These are phyloP conservation scores for Pelargonium fulgidum DNA, from an alignment of 441 rosid genomes.

Conservation along the genomic window DNA sequence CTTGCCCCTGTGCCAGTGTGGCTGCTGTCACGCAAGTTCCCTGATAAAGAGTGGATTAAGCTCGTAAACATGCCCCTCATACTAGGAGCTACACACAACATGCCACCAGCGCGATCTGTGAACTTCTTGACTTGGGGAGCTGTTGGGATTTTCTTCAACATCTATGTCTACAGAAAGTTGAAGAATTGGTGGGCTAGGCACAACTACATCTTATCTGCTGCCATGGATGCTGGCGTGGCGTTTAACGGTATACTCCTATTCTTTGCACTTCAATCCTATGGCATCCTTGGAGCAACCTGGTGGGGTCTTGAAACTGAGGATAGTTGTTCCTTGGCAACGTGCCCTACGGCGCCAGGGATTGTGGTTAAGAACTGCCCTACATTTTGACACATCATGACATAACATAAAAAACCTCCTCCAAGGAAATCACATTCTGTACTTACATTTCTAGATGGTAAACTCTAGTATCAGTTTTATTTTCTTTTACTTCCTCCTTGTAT, in stretches of 20 bases:
- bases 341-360: constrained; percentile 66
- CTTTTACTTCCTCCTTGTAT: constrained; percentile 5
- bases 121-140: constrained; percentile 54
- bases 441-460: background rate
- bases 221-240: constrained; percentile 66
- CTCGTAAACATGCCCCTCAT: constrained; percentile 60
- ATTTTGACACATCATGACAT: constrained; percentile 22
- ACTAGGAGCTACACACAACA: constrained; percentile 34
- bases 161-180: constrained; percentile 46
- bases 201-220: constrained; percentile 67
- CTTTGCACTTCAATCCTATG: constrained; percentile 43
- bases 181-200: constrained; percentile 82
- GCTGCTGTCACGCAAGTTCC: constrained; percentile 52
- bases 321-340: constrained; percentile 51
- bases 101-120: constrained; percentile 73
- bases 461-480: background rate
- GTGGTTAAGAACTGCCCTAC: constrained; percentile 46
- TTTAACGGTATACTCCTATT: constrained; percentile 56
- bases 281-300: constrained; percentile 54
- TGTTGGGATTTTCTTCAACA: constrained; percentile 64
- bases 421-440: background rate
- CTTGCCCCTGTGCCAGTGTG: constrained; percentile 69
- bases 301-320: constrained; percentile 50
- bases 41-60: constrained; percentile 63
- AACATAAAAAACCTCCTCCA: background rate